Evolutionary conservation across 2,329 filamentous ascomycete genomes (phyloP).

Genomic region (Epicoccum sorghinum): DNA sequence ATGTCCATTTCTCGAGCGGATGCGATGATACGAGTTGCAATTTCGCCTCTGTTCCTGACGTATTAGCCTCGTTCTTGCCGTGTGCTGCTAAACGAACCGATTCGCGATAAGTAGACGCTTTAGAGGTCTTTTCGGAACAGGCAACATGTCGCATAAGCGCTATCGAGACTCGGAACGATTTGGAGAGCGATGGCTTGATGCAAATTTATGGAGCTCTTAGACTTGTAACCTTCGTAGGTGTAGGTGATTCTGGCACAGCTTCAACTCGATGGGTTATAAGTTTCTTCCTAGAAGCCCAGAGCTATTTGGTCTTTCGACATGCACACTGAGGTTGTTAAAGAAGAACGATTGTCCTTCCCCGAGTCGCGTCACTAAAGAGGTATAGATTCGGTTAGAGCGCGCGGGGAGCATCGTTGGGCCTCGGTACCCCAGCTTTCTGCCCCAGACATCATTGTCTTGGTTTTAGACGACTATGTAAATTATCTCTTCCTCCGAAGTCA

Average conservation of each 20-base stretch:
- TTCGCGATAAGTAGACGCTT: conserved; percentile 61
- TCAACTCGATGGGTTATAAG: too few species aligned
- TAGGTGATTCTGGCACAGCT: too few species aligned
- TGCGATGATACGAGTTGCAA: conserved; percentile 65
- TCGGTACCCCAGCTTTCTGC: conserved; percentile 31
- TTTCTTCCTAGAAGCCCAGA: background rate
- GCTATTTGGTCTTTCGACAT: background rate
- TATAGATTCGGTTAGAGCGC: conserved; percentile 20
- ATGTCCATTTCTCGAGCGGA: conserved; percentile 65
- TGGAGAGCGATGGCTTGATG: too few species aligned
- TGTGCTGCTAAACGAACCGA: conserved; percentile 45
- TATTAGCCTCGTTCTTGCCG: background rate
- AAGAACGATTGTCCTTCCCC: background rate
- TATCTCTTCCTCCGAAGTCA: conserved; percentile 22
- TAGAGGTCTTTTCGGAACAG: conserved; percentile 26
- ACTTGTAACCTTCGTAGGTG: too few species aligned
- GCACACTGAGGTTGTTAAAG: background rate
- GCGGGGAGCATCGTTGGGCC: conserved; percentile 32
- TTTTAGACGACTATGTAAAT: background rate
- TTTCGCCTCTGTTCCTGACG: conserved; percentile 60
- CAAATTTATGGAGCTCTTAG: too few species aligned
- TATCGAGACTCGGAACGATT: too few species aligned
- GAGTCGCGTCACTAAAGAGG: background rate
- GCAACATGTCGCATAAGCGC: too few species aligned
- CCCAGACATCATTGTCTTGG: conserved; percentile 19